Percentiles rank a stretch among this genome's conserved stretches.
Conservation (phyloP, 176 grass and related monocot genomes). For the Chloris gayana region DNA sequence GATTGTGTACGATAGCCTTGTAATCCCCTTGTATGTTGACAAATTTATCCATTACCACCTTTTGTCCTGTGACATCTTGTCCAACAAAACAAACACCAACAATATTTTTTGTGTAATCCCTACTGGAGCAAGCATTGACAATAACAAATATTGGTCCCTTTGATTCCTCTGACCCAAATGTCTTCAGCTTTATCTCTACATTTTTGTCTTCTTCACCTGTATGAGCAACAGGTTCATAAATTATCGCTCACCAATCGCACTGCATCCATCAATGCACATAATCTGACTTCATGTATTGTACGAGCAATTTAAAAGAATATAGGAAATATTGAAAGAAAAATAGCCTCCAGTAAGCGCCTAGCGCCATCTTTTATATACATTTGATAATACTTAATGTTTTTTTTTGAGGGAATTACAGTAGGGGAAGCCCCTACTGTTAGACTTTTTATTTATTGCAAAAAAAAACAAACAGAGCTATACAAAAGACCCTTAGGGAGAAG, state of each 20-base stretch:
- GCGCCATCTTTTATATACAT: not conserved
- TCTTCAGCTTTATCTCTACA: conserved; percentile 97
- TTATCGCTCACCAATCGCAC: conserved; percentile 3
- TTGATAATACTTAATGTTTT: not conserved
- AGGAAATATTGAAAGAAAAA: conserved; percentile 5
- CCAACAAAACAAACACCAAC: conserved; percentile 90
- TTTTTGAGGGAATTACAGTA: no score
- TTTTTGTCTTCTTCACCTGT: conserved; percentile 99
- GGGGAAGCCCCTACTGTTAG: no score
- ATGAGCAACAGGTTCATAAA: conserved; percentile 42
- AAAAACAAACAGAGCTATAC: no score
- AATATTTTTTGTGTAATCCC: conserved; percentile 81
- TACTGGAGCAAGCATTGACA: conserved; percentile 94
- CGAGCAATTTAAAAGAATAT: conserved; percentile 24
- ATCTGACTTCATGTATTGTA: conserved; percentile 2
- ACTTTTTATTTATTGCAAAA: no score
- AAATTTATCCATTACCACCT: conserved; percentile 99
- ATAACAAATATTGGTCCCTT: conserved; percentile 80
- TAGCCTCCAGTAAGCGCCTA: not conserved
- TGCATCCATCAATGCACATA: not conserved
- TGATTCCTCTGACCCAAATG: conserved; percentile 75
- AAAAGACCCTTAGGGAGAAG: no score
- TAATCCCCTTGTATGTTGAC: conserved; percentile 99
- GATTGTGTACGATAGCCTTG: conserved; percentile 92
- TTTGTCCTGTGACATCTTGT: conserved; percentile 90